These are phyloP conservation scores for Sanghuangporus sanghuang DNA, from an alignment of 1,284 basidiomycete genomes.

Conservation along the genomic window DNA sequence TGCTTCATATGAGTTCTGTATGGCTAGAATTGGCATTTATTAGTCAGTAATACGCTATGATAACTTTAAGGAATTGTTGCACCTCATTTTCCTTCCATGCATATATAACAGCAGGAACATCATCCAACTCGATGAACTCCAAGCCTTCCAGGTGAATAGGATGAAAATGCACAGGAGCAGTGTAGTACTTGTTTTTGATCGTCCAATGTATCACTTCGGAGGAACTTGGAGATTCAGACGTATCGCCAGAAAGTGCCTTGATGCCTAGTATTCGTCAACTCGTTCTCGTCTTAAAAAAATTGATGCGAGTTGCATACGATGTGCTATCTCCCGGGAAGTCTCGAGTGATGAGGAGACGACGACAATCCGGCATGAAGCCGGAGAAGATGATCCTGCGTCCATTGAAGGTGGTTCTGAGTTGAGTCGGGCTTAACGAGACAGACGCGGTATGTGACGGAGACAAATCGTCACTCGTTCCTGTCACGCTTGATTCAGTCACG, in stretches of 20 bases:
- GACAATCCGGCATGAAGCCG: conserved; percentile 40
- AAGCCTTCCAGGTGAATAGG: conserved; percentile 41
- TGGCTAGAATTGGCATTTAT: conserved; percentile 33
- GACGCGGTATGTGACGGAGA: background rate
- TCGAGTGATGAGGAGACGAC: conserved; percentile 38
- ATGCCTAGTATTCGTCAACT: conserved; percentile 20
- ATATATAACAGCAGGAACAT: conserved; percentile 66
- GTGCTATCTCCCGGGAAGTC: conserved; percentile 37
- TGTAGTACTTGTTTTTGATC: conserved; percentile 83
- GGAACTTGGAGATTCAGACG: conserved; percentile 9
- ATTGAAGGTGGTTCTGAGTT: background rate
- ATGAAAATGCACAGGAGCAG: conserved; percentile 68
- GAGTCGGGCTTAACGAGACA: background rate
- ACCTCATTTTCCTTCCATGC: conserved; percentile 66
- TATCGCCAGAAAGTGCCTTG: conserved; percentile 26
- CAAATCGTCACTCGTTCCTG: background rate
- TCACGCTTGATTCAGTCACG: background rate
- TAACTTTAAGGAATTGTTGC: conserved; percentile 22
- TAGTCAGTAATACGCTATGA: background rate
- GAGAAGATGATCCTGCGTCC: conserved; percentile 5
- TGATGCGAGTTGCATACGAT: conserved; percentile 32
- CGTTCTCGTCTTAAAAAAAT: conserved; percentile 13
- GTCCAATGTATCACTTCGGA: conserved; percentile 57
- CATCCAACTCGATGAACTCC: conserved; percentile 31
- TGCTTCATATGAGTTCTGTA: conserved; percentile 47